Base-by-base conservation (phyloP, 2,329 filamentous ascomycete species). In the Diaporthe ampelina region DNA sequence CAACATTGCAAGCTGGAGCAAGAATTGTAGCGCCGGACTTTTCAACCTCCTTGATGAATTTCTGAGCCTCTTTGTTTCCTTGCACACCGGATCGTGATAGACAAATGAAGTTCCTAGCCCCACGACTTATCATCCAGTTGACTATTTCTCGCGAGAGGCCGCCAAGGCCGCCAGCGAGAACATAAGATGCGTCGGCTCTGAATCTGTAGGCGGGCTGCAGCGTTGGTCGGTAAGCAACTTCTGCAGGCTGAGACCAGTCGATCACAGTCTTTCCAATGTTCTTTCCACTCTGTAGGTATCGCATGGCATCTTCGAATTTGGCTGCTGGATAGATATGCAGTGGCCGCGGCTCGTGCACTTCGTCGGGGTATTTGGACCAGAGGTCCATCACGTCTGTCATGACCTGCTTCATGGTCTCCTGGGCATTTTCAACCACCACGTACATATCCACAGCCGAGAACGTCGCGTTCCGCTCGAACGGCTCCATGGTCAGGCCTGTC, bases 401-500 rank as follows among this genome's bases (percentile, higher is more conserved):
- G 57, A 73, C 48, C 9, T 43, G 13, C 24, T 43, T 35, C 32
- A 68, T 68, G 10, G 29, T n/a, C 45, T 54, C 61, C 7, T 52
- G 48, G 19, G 54, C 48, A 17, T 54, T n/a, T 21, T 54, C 32
- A 8, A 37, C 45, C 10, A 35, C 26, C n/a, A 50, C 32, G n/a
- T 37, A 45, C 24, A 73, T 35, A 11, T 73, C 71, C 17, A 68
- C 45, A 26, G 71, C 35, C 10, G 50, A 63, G 40, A 73, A 68
- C 4, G 59, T 35, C 6, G 48, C 58, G n/a, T 40, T 57, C 3
- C 68, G 76, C 19, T 82, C 78, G 63, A 90, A 89, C 0, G 79
- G 78, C 0, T 80, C 73, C 85, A 89, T 86, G 11, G 83, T 82
- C 19, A 88, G 80, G 19, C 80, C 77, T 1, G 80, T 82, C 40